Evolutionary conservation across 768 basidiomycete genomes (phyloP).

Genomic region (Pisolithus marmoratus): DNA sequence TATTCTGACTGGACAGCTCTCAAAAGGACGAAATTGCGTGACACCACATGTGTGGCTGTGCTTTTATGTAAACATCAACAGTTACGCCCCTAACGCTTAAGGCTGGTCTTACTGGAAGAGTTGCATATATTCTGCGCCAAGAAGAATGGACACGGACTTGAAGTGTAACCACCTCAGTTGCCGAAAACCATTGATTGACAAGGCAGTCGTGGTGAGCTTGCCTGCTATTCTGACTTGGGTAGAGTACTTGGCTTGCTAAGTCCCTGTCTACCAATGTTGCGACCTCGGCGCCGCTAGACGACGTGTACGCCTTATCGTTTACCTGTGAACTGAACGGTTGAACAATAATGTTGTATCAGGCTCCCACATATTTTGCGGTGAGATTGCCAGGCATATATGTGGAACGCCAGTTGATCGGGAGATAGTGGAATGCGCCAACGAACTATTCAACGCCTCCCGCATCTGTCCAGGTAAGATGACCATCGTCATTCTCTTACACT

Average conservation of each 20-base stretch:
- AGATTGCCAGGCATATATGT: constrained; percentile 4
- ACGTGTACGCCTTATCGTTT: constrained; percentile 38
- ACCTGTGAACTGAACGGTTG: background rate
- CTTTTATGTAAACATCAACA: too few relatives aligned
- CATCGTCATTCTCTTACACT: background rate
- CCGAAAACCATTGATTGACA: constrained; percentile 60
- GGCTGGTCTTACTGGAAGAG: too few relatives aligned
- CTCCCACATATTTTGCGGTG: constrained; percentile 85
- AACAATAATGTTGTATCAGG: constrained; percentile 37
- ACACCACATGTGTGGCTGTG: too few relatives aligned
- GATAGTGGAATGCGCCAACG: constrained; percentile 79
- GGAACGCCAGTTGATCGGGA: background rate
- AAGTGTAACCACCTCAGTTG: constrained; percentile 79
- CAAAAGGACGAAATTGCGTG: too few relatives aligned
- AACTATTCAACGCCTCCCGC: constrained; percentile 70
- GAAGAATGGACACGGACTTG: constrained; percentile 64
- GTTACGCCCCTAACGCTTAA: too few relatives aligned
- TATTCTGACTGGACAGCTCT: background rate
- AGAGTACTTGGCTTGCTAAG: background rate
- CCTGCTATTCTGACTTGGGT: background rate
- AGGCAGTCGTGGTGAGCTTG: constrained; percentile 75
- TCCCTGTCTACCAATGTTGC: constrained; percentile 6
- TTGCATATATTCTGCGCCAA: too few relatives aligned
- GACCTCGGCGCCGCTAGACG: constrained; percentile 32
- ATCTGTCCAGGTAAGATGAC: constrained; percentile 63